A percentile compares a stretch with the other conserved stretches of the same genome.
phyloP scores from a whole-genome alignment of 2,329 filamentous ascomycete species.

The Lachnellula hyalina region DNA sequence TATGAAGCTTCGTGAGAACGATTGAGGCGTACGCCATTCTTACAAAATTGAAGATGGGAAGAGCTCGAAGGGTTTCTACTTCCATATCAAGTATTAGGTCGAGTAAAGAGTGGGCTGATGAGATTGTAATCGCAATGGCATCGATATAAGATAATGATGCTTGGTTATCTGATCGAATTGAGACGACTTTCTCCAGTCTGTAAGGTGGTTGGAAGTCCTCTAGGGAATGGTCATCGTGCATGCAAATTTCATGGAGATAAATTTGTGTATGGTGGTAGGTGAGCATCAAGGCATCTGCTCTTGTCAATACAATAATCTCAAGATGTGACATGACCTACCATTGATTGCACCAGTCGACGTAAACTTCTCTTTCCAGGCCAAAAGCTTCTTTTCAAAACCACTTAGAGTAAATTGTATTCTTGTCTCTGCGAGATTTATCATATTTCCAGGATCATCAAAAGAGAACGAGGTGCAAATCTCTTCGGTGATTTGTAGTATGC shows the following conservation, averaged over 20 bases:
- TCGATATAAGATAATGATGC: conserved; percentile 41
- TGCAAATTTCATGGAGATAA: conserved; percentile 51
- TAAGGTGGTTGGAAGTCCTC: conserved; percentile 39
- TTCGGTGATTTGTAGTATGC: conserved; percentile 43
- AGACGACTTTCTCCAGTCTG: conserved; percentile 21
- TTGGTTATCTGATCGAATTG: conserved; percentile 15
- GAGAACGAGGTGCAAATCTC: conserved; percentile 47
- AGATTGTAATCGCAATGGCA: conserved; percentile 44
- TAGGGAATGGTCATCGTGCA: conserved; percentile 48
- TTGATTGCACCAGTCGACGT: conserved; percentile 27
- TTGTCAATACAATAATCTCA: background rate
- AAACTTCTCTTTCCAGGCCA: conserved; percentile 36
- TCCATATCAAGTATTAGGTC: conserved; percentile 43
- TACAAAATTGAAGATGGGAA: conserved; percentile 45
- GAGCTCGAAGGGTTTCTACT: conserved; percentile 37
- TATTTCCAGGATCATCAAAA: conserved; percentile 33
- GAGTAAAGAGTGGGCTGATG: conserved; percentile 44
- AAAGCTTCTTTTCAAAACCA: conserved; percentile 45
- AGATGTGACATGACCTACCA: conserved; percentile 5
- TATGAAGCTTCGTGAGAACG: conserved; percentile 51
- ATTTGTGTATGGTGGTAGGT: conserved; percentile 46
- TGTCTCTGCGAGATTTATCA: conserved; percentile 45
- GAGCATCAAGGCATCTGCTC: conserved; percentile 24
- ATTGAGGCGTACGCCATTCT: conserved; percentile 47
- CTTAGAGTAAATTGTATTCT: conserved; percentile 47